Percentiles rank a stretch among this genome's conserved stretches.
phyloP scores from a whole-genome alignment of 257 asterid genomes.

The Solanum sitiens region DNA sequence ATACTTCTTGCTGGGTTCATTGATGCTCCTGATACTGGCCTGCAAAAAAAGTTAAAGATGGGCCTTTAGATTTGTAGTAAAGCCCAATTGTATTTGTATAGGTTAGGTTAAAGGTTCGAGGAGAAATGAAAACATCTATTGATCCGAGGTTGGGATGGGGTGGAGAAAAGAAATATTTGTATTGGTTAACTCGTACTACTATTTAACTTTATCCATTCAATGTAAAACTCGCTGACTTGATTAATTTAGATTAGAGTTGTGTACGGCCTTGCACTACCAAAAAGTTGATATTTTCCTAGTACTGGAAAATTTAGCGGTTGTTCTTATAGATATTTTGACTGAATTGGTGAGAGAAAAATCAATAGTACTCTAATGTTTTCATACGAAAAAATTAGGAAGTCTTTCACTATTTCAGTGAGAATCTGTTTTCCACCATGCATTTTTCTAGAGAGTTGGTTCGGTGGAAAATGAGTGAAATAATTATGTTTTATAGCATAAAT shows the following conservation, averaged over 20 bases:
- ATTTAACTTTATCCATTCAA: not conserved
- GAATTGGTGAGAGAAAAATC: no score
- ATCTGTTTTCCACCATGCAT: no score
- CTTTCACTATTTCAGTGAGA: no score
- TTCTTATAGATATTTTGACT: no score
- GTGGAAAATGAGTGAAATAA: no score
- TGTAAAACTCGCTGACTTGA: not conserved
- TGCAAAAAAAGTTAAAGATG: conserved; percentile 1
- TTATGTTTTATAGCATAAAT: no score
- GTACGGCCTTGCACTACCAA: no score
- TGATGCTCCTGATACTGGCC: conserved; percentile 61
- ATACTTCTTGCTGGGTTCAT: conserved; percentile 62
- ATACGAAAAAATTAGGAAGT: no score
- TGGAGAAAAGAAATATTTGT: not conserved
- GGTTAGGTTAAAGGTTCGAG: not conserved
- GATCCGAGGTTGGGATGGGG: not conserved
- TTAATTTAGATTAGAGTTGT: not conserved
- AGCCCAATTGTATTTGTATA: not conserved
- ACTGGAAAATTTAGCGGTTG: no score
- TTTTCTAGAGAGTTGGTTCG: no score
- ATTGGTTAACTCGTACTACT: not conserved
- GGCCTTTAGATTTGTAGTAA: not conserved
- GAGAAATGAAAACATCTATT: not conserved
- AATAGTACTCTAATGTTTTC: no score
- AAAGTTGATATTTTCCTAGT: no score